Evolutionary conservation across 192 early-diverging fungal genomes (phyloP).

Genomic region (Coemansia sp.): DNA sequence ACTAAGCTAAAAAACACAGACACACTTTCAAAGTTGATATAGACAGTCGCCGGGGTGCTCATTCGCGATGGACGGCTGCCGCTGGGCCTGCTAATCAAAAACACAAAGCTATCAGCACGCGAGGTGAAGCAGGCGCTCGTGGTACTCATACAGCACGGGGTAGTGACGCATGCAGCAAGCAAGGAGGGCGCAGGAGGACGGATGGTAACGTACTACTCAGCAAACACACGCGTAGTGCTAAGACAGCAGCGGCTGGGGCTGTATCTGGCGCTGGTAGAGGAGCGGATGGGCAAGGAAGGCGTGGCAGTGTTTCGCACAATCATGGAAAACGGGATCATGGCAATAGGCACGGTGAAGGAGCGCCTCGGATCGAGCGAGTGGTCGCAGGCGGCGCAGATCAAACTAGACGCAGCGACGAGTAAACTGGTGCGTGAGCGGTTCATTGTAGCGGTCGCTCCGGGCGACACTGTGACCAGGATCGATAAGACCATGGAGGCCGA

Average conservation of each 20-base stretch:
- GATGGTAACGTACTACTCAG: conserved; percentile 70
- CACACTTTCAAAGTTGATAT: neutral
- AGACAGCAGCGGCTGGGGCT: conserved; percentile 60
- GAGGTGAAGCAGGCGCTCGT: conserved; percentile 74
- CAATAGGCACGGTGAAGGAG: conserved; percentile 30
- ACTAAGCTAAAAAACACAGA: neutral
- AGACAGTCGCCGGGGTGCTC: conserved; percentile 32
- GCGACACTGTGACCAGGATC: conserved; percentile 60
- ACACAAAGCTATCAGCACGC: conserved; percentile 50
- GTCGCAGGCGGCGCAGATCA: conserved; percentile 17
- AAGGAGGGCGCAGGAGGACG: conserved; percentile 58
- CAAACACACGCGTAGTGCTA: conserved; percentile 59
- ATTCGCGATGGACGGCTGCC: conserved; percentile 65
- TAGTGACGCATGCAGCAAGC: conserved; percentile 69
- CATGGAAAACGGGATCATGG: conserved; percentile 47
- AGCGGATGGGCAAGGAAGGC: conserved; percentile 63
- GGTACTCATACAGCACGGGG: conserved; percentile 84
- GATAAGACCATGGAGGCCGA: conserved; percentile 68
- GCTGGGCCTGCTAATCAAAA: conserved; percentile 55
- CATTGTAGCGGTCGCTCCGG: conserved; percentile 59
- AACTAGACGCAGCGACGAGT: conserved; percentile 28
- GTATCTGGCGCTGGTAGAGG: conserved; percentile 57
- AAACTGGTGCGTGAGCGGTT: conserved; percentile 65
- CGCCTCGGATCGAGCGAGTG: conserved; percentile 22
- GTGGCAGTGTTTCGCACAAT: conserved; percentile 53